These are phyloP conservation scores for Leptomonas pyrrhocoris DNA, from an alignment of 208 protist species.

Conservation along the genomic window DNA sequence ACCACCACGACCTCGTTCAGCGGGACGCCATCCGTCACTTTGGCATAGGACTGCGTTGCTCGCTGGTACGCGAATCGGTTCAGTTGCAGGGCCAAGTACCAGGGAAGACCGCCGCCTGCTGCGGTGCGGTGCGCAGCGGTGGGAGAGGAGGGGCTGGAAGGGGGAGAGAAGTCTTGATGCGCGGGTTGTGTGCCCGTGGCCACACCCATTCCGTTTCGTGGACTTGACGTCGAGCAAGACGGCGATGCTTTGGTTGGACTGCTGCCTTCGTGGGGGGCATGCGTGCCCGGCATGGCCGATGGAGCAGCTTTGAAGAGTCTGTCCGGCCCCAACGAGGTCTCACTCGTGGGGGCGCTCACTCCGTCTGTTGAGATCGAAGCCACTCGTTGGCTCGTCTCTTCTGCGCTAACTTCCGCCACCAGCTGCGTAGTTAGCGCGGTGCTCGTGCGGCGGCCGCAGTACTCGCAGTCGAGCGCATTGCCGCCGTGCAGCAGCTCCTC, in stretches of 20 bases:
- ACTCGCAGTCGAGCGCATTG: constrained; percentile 54
- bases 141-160: not conserved
- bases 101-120: constrained; percentile 38
- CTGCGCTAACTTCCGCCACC: constrained; percentile 18
- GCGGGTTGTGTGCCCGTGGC: too few relatives aligned
- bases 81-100: constrained; percentile 61
- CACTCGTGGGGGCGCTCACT: too few relatives aligned
- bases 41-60: constrained; percentile 36
- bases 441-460: constrained; percentile 42
- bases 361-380: not conserved
- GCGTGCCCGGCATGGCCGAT: too few relatives aligned
- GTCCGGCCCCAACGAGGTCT: too few relatives aligned
- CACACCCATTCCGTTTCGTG: too few relatives aligned
- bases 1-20: constrained; percentile 62
- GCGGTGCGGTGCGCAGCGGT: not conserved
- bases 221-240: too few relatives aligned
- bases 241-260: too few relatives aligned
- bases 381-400: not conserved
- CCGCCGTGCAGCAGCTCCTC: constrained; percentile 58
- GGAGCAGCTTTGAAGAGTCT: not conserved
- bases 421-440: constrained; percentile 45
- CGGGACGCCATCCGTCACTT: constrained; percentile 50
- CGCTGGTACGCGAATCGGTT: constrained; percentile 69
- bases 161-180: too few relatives aligned
- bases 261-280: too few relatives aligned